Conservation (phyloP, 106 monocot genomes). For the Apostasia shenzhenica region DNA sequence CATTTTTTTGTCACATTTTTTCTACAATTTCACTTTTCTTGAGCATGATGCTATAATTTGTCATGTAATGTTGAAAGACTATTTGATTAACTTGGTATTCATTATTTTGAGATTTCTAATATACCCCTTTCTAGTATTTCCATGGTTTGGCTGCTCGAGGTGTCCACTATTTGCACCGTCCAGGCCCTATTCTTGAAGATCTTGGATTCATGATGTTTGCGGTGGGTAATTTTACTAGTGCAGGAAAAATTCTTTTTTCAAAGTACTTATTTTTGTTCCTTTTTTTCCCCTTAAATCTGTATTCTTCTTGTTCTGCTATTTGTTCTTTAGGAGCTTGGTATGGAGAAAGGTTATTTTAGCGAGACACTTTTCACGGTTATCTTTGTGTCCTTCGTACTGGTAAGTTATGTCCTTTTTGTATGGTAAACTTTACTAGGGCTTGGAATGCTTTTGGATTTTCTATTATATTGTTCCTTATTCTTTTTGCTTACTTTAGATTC, state of each 20-base stretch:
- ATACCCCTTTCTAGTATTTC: slow-evolving; percentile 38
- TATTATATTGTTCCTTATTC: too few species aligned
- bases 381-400: slow-evolving; percentile 73
- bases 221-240: slow-evolving; percentile 17
- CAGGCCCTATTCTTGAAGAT: slow-evolving; percentile 63
- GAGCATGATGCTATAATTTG: not conserved
- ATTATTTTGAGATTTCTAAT: not conserved
- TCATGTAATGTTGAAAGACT: not conserved
- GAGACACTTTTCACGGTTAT: slow-evolving; percentile 62
- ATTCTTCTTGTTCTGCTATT: not conserved
- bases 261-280: not conserved
- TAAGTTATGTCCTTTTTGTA: slow-evolving; percentile 12
- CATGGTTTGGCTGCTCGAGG: slow-evolving; percentile 66
- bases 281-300: not conserved
- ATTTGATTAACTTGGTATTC: not conserved
- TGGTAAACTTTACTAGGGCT: too few species aligned
- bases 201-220: slow-evolving; percentile 53
- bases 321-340: slow-evolving; percentile 62
- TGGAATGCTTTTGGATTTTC: too few species aligned
- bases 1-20: not conserved
- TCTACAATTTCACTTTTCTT: not conserved
- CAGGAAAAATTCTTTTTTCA: not conserved
- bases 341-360: slow-evolving; percentile 73
- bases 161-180: slow-evolving; percentile 61
- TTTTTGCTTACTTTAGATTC: too few species aligned